phyloP scores from a whole-genome alignment of 2,329 filamentous ascomycete species.

The Cytospora leucostoma region DNA sequence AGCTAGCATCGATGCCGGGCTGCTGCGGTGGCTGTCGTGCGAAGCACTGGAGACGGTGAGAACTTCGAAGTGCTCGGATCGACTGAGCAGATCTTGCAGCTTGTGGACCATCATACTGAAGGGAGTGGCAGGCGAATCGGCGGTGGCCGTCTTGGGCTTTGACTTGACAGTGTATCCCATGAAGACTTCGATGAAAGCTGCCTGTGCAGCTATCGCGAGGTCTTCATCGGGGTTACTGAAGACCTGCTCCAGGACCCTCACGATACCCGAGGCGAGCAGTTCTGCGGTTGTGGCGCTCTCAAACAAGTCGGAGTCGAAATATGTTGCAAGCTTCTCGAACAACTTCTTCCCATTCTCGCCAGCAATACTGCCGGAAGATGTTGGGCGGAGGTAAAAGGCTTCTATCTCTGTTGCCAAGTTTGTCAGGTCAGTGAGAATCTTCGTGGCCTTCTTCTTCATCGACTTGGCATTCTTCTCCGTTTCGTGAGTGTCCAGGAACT shows the following conservation, averaged over 20 bases:
- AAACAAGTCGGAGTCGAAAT: conserved; percentile 85
- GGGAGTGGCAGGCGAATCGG: conserved; percentile 73
- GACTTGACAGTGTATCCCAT: conserved; percentile 75
- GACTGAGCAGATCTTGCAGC: conserved; percentile 90
- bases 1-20: conserved; percentile 90
- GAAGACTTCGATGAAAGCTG: conserved; percentile 87
- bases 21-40: conserved; percentile 72
- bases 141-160: conserved; percentile 63
- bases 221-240: conserved; percentile 72
- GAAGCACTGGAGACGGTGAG: conserved; percentile 84
- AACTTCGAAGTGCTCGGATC: conserved; percentile 97
- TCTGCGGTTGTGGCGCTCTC: conserved; percentile 96
- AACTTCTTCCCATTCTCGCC: conserved; percentile 61
- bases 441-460: conserved; percentile 76
- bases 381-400: conserved; percentile 64
- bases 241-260: conserved; percentile 78
- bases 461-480: conserved; percentile 68
- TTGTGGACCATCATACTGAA: conserved; percentile 93
- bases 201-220: conserved; percentile 67
- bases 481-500: conserved; percentile 82
- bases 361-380: conserved; percentile 44
- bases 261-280: conserved; percentile 85
- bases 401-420: conserved; percentile 71
- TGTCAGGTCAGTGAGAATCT: conserved; percentile 74
- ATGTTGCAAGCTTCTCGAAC: conserved; percentile 74